Evolutionary conservation across 441 rosid genomes (phyloP).

Genomic region (Cnidoscolus chayamansa): DNA sequence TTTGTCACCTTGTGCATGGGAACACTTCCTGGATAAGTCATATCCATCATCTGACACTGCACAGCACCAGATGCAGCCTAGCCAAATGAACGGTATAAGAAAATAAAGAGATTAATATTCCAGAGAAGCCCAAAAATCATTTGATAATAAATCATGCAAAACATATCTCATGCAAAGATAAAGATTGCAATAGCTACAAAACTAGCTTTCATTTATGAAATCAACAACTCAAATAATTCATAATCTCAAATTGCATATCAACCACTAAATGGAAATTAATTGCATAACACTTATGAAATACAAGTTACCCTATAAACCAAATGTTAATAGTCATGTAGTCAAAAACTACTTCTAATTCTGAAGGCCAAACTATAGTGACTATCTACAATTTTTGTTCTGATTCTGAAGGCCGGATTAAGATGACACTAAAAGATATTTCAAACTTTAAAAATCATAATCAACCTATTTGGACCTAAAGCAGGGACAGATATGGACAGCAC

Average conservation of each 20-base stretch:
- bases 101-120: neutral
- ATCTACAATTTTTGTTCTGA: too few species aligned
- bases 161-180: neutral
- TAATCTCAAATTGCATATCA: neutral
- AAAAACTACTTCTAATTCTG: too few species aligned
- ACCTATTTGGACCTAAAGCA: neutral
- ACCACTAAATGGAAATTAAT: neutral
- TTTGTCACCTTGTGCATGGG: slow-evolving; percentile 88
- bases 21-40: slow-evolving; percentile 91
- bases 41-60: slow-evolving; percentile 95
- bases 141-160: neutral
- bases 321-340: neutral
- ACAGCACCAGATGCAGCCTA: slow-evolving; percentile 99
- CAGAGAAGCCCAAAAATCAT: neutral
- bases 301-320: neutral
- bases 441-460: neutral
- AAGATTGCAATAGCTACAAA: neutral
- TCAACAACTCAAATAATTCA: neutral
- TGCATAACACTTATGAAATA: neutral
- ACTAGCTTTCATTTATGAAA: neutral
- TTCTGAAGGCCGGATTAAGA: neutral
- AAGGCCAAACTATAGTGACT: neutral
- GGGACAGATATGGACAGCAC: neutral
- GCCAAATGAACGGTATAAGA: slow-evolving; percentile 15
- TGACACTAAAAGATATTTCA: neutral